Base-by-base conservation (phyloP, 495 filamentous ascomycete genomes). In the Pseudotulostoma volvatum region DNA sequence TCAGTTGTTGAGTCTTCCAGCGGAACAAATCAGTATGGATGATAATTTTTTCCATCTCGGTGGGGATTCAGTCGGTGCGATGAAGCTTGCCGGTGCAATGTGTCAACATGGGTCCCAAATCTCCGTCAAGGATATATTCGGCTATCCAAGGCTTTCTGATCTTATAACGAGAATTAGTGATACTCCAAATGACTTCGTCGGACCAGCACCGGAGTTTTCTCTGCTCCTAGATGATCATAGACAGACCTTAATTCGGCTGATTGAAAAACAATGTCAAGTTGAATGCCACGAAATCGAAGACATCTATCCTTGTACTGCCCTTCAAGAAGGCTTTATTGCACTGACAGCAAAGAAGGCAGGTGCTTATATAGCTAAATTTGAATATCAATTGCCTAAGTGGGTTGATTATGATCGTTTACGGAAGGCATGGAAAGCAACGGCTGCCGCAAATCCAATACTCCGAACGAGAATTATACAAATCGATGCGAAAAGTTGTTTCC, bases 41-140 rank as follows among this genome's bases (percentile, higher is more conserved):
- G 45, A 47, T 30, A 45, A 40, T 25, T 75, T 76, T 50, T 64
- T 74, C 48, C 52, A 52, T 14, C 56, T 71, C 9, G 72, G 72
- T 7, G 72, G 70, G 13, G 71, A 75, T 45, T 74, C 70, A n/a
- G 66, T 76, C 37, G 54, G 51, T 8, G 70, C 72, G 4, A 74
- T 75, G 62, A 64, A 63, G 49, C 42, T 74, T 1, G 68, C 67
- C 0, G 59, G 59, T 5, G 3, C 2, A 9, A 3, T n/a, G 7
- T 20, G 14, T 9, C 7, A 38, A 5, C n/a, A 4, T 23, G 17
- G 19, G 14, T 25, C 5, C 2, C 25, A 18, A 2, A 2, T 38
- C 2, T 21, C 7, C 9, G 36, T 38, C n/a, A 5, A 2, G 7
- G 19, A 7, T n/a, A 15, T 38, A 13, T 38, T 38, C 18, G 18